These are phyloP conservation scores for Tephrocybe sp. DNA, from an alignment of 768 basidiomycete species.

Conservation along the genomic window DNA sequence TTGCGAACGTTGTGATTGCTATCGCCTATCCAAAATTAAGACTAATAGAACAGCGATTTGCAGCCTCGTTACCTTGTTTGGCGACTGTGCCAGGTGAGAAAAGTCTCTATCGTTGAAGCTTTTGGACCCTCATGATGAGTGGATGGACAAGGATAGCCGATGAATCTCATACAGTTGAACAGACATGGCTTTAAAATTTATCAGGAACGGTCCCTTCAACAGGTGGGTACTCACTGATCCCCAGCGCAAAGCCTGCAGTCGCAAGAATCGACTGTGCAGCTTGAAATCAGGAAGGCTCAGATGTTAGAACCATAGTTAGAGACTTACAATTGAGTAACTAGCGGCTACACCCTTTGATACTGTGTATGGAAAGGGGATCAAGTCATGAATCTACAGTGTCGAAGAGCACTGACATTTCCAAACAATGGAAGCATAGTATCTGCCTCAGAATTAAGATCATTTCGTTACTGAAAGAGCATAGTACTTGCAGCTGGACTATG, in stretches of 20 bases:
- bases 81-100: slow-evolving; percentile 10
- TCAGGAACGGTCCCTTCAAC: background rate
- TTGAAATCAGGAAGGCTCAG: no score
- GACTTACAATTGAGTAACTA: slow-evolving; percentile 8
- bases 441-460: background rate
- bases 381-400: background rate
- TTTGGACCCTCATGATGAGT: background rate
- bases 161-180: slow-evolving; percentile 1
- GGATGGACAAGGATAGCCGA: background rate
- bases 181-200: background rate
- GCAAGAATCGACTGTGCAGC: slow-evolving; percentile 9
- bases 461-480: background rate
- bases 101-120: slow-evolving; percentile 10
- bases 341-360: slow-evolving; percentile 12
- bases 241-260: slow-evolving; percentile 11
- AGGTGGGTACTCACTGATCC: slow-evolving; percentile 8
- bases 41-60: background rate
- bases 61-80: slow-evolving; percentile 5
- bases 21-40: slow-evolving; percentile 2
- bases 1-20: slow-evolving; percentile 4
- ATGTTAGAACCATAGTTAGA: background rate
- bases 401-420: slow-evolving; percentile 10
- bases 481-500: slow-evolving; percentile 10
- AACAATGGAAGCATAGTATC: slow-evolving; percentile 13
- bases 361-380: background rate